Percentiles rank a stretch among this genome's conserved stretches.
Evolutionary conservation across 163 green algal species (phyloP).

Genomic region (Picocystis sp.): DNA sequence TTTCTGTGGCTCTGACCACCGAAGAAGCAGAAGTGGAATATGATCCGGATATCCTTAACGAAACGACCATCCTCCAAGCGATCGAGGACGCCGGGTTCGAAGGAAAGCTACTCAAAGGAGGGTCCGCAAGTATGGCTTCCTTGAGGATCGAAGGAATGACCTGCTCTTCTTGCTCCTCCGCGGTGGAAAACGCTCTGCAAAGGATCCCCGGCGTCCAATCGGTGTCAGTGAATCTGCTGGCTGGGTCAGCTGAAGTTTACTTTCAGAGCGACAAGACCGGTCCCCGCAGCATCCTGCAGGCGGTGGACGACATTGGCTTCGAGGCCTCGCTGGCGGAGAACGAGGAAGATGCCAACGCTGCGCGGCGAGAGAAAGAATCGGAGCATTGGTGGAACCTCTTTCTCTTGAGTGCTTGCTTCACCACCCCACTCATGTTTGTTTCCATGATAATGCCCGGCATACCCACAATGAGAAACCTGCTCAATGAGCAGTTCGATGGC

Average conservation of each 20-base stretch:
- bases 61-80: constrained; percentile 17
- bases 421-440: constrained; percentile 73
- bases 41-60: neutral
- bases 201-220: constrained; percentile 28
- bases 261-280: constrained; percentile 28
- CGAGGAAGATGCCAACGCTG: constrained; percentile 6
- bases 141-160: constrained; percentile 49
- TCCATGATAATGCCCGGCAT: constrained; percentile 74
- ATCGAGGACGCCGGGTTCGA: constrained; percentile 49
- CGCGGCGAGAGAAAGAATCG: constrained; percentile 32
- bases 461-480: constrained; percentile 18
- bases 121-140: constrained; percentile 14
- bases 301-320: constrained; percentile 58
- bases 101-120: constrained; percentile 20
- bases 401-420: constrained; percentile 38
- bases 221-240: constrained; percentile 20
- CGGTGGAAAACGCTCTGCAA: constrained; percentile 35
- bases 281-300: constrained; percentile 48
- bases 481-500: constrained; percentile 3
- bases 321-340: constrained; percentile 12
- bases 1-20: neutral
- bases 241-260: constrained; percentile 8
- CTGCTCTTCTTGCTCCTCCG: constrained; percentile 45
- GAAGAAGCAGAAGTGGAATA: neutral
- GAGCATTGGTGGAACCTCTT: constrained; percentile 43